Conservation (phyloP, 345 rosid genomes). For the Ricinus communis region DNA sequence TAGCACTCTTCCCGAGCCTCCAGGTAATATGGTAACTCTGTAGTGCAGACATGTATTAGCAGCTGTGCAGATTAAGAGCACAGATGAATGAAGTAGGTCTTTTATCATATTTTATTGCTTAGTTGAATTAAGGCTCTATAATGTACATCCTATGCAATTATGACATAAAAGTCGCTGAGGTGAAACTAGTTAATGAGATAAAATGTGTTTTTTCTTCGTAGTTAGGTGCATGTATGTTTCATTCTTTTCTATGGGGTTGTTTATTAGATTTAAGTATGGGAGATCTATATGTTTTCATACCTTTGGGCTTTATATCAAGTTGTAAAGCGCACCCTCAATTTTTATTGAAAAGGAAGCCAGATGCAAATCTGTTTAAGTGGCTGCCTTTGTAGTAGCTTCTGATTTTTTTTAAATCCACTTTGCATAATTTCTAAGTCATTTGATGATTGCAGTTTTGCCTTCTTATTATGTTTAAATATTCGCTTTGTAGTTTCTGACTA, state of each 20-base stretch:
- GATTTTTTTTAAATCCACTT: too few species aligned
- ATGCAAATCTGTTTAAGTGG: too few species aligned
- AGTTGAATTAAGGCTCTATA: neutral
- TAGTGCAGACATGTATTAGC: neutral
- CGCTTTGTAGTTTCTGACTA: constrained; percentile 60
- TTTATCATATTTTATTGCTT: too few species aligned
- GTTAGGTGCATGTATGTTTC: too few species aligned
- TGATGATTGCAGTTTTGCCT: neutral
- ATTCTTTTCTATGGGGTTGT: neutral
- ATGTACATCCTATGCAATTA: neutral
- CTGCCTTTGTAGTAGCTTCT: neutral
- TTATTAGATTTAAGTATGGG: neutral
- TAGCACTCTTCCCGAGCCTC: constrained; percentile 53
- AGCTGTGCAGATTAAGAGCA: neutral
- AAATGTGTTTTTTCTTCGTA: neutral
- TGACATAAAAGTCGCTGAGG: neutral
- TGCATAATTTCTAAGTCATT: neutral
- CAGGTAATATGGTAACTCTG: constrained; percentile 41
- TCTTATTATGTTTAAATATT: constrained; percentile 14
- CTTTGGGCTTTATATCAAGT: neutral
- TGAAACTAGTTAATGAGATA: neutral
- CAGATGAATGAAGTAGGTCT: neutral
- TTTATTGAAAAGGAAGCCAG: too few species aligned
- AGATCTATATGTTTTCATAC: neutral
- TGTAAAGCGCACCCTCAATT: too few species aligned